Conservation (phyloP, 208 protist genomes). For the Acanthamoeba triangularis region DNA sequence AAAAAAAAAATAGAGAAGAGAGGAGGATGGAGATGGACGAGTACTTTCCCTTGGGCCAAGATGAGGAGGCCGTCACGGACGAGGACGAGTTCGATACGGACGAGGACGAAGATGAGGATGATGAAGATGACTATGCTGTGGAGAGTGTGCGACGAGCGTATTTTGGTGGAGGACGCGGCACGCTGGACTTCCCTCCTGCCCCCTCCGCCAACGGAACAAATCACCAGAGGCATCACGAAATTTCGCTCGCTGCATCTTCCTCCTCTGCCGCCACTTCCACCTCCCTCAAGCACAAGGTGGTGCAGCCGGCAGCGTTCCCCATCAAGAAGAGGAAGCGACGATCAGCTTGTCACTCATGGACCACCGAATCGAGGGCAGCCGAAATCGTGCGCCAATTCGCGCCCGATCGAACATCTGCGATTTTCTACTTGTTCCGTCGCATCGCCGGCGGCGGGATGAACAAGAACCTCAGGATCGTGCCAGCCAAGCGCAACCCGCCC, state of each 20-base stretch:
- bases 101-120: background rate
- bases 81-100: background rate
- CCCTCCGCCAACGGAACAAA: background rate
- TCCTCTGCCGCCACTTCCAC: background rate
- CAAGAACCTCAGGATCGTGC: constrained; percentile 61
- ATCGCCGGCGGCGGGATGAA: constrained; percentile 39
- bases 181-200: background rate
- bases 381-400: constrained; percentile 34
- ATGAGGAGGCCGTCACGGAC: background rate
- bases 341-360: constrained; percentile 51
- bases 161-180: background rate
- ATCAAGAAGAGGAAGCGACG: constrained; percentile 43
- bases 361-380: background rate
- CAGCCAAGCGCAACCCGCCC: constrained; percentile 42
- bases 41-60: background rate
- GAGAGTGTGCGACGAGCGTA: background rate
- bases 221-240: background rate
- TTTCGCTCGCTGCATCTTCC: background rate
- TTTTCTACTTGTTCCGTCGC: constrained; percentile 42
- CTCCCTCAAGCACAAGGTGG: background rate
- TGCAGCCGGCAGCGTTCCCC: background rate
- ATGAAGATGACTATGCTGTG: background rate
- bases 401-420: constrained; percentile 4
- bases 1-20: background rate
- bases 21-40: constrained; percentile 22